Conservation (phyloP, 2,329 filamentous ascomycete genomes). For the Achaetomium macrosporum region DNA sequence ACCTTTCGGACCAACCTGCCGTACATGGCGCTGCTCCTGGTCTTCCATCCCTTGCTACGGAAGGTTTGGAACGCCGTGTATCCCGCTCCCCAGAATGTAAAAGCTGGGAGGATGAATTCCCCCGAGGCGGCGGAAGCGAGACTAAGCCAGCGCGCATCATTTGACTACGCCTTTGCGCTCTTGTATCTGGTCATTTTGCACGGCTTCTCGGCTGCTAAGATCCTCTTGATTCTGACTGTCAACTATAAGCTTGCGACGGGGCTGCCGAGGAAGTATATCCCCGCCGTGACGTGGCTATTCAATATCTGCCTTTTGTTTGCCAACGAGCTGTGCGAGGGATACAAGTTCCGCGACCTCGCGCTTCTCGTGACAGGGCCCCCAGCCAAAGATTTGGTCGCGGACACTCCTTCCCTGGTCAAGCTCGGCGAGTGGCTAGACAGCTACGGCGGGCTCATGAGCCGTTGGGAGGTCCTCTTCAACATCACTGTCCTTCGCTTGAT, state of each 20-base stretch:
- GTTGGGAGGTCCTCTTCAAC: constrained; percentile 98
- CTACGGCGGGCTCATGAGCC: constrained; percentile 73
- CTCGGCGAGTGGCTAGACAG: constrained; percentile 71
- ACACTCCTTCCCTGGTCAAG: constrained; percentile 41
- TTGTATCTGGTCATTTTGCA: constrained; percentile 75
- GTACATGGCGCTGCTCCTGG: constrained; percentile 65
- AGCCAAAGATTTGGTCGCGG: constrained; percentile 28
- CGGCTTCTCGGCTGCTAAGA: constrained; percentile 78
- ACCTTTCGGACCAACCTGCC: constrained; percentile 83
- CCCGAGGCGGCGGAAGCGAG: constrained; percentile 48
- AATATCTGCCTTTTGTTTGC: constrained; percentile 81
- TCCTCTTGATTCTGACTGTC: constrained; percentile 69
- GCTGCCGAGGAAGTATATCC: constrained; percentile 65
- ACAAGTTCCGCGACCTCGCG: constrained; percentile 61
- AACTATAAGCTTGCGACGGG: constrained; percentile 75
- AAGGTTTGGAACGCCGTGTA: constrained; percentile 59
- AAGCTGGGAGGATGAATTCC: constrained; percentile 26
- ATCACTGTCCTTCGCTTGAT: constrained; percentile 87
- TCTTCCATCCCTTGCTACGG: constrained; percentile 74
- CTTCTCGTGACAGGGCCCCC: constrained; percentile 40
- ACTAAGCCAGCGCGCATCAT: constrained; percentile 65
- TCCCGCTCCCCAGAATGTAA: constrained; percentile 31
- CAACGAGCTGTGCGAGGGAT: constrained; percentile 80
- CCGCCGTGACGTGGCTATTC: constrained; percentile 78
- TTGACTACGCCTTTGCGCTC: constrained; percentile 76